These are phyloP conservation scores for Xylaria acuta DNA, from an alignment of 495 filamentous ascomycete genomes.

Conservation along the genomic window DNA sequence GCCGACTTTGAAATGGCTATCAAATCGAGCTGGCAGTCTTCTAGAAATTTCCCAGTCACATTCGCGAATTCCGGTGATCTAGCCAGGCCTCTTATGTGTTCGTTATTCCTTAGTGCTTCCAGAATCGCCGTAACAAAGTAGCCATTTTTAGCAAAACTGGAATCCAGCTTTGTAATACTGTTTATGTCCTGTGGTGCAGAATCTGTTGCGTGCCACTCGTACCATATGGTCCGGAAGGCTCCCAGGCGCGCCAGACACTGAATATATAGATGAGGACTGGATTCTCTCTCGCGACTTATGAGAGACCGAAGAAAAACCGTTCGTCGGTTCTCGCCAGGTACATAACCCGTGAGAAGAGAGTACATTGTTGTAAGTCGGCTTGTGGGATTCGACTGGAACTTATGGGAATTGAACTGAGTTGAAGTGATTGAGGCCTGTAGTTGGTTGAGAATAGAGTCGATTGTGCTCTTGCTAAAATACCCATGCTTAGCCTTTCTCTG, in stretches of 20 bases:
- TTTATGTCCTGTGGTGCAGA: not conserved
- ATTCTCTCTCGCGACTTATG: not conserved
- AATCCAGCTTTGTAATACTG: not conserved
- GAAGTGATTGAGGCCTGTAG: not conserved
- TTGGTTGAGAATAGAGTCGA: not conserved
- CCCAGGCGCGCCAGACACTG: slow-evolving; percentile 35
- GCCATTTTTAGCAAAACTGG: too few relatives aligned
- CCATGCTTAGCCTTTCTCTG: not conserved
- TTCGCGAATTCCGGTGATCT: slow-evolving; percentile 14
- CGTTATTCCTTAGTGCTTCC: slow-evolving; percentile 14
- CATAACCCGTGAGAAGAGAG: slow-evolving; percentile 26
- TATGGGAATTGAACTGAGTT: not conserved
- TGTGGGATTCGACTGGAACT: not conserved
- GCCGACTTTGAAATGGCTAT: slow-evolving; percentile 27
- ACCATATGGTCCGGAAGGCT: slow-evolving; percentile 38
- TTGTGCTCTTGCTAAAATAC: not conserved
- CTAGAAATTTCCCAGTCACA: not conserved
- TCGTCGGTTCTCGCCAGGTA: slow-evolving; percentile 11
- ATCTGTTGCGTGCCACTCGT: slow-evolving; percentile 29
- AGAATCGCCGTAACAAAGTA: slow-evolving; percentile 25
- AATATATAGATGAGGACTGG: slow-evolving; percentile 25
- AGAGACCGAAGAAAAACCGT: slow-evolving; percentile 17
- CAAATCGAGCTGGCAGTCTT: slow-evolving; percentile 34
- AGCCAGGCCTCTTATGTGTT: slow-evolving; percentile 4
- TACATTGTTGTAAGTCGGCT: not conserved